These are phyloP conservation scores for Fraxinus sp. DNA, from an alignment of 305 asterid genomes.

Conservation along the genomic window DNA sequence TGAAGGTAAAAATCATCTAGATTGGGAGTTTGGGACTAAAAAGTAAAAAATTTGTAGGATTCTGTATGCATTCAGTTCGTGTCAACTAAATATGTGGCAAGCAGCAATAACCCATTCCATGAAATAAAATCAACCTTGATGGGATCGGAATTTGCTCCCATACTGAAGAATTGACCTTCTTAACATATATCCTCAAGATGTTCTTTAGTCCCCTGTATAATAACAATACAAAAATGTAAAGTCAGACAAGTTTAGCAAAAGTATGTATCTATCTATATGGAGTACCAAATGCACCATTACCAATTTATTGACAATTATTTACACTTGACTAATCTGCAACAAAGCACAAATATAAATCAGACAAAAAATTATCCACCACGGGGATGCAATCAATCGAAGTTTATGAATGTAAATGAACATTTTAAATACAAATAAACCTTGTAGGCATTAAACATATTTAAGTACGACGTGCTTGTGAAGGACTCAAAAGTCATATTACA, in stretches of 20 bases:
- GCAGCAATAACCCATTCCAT: background rate
- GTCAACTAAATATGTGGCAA: background rate
- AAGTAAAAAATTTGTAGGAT: background rate
- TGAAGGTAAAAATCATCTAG: constrained; percentile 9
- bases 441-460: background rate
- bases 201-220: constrained; percentile 83
- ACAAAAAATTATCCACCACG: background rate
- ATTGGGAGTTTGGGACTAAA: background rate
- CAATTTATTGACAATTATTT: background rate
- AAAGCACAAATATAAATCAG: background rate
- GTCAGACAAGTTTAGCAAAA: background rate
- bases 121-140: constrained; percentile 56
- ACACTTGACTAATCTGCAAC: background rate
- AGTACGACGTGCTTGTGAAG: background rate
- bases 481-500: background rate
- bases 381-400: background rate
- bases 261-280: background rate
- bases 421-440: background rate
- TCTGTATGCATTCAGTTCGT: background rate
- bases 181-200: constrained; percentile 77
- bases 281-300: background rate
- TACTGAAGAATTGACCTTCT: constrained; percentile 74
- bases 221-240: constrained; percentile 16
- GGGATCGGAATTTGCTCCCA: constrained; percentile 92
- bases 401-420: background rate